Conservation (phyloP, 306 rosid genomes). For the Malus fusca region DNA sequence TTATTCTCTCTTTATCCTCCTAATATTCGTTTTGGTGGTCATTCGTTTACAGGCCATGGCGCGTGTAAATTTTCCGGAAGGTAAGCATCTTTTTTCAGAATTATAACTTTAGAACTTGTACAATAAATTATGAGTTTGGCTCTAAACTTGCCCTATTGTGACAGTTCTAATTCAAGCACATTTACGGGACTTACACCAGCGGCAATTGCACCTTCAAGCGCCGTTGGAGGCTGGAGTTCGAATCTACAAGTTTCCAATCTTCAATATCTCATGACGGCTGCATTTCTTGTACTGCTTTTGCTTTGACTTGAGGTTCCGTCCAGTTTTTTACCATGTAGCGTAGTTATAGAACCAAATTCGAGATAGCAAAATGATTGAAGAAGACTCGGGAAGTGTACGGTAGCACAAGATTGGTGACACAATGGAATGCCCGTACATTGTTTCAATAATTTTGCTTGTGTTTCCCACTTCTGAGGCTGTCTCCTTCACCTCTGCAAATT, state of each 20-base stretch:
- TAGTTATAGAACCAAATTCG: background rate
- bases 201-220: conserved; percentile 38
- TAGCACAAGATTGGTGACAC: background rate
- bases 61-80: conserved; percentile 74
- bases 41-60: conserved; percentile 62
- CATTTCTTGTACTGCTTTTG: conserved; percentile 23
- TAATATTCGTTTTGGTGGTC: background rate
- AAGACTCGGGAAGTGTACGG: background rate
- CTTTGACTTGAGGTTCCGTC: conserved; percentile 25
- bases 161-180: conserved; percentile 54
- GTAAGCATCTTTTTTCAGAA: conserved; percentile 35
- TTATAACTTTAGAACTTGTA: background rate
- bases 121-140: background rate
- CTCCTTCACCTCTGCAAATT: background rate
- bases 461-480: background rate
- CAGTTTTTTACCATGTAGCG: background rate
- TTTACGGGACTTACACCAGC: conserved; percentile 35
- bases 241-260: conserved; percentile 31
- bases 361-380: background rate
- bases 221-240: conserved; percentile 39
- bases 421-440: background rate
- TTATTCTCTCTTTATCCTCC: background rate
- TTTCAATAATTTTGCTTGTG: conserved; percentile 14
- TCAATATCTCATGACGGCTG: conserved; percentile 31
- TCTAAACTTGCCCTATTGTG: conserved; percentile 18